phyloP scores from a whole-genome alignment of 1,139 yeast genomes.

The Candida glucosophila region DNA sequence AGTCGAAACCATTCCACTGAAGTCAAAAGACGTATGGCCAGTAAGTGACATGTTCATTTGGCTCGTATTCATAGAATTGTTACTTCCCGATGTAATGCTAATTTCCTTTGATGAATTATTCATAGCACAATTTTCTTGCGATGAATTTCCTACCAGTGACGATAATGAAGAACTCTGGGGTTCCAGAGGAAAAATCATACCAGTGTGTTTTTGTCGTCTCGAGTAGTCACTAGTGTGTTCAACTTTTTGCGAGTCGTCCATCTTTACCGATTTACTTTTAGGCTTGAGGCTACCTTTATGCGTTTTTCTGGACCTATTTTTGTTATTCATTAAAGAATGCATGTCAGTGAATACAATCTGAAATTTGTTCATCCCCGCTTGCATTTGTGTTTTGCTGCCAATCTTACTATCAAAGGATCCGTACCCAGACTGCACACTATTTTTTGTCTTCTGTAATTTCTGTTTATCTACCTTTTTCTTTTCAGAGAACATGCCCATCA shows the following conservation, averaged over 20 bases:
- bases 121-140: constrained; percentile 11
- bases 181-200: no score
- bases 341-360: constrained; percentile 48
- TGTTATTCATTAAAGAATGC: constrained; percentile 33
- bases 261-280: no score
- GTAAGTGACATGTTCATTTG: constrained; percentile 15
- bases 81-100: constrained; percentile 18
- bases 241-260: constrained; percentile 2
- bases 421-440: constrained; percentile 10
- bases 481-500: constrained; percentile 39
- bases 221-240: constrained; percentile 5
- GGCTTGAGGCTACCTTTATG: no score
- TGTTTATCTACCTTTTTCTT: constrained; percentile 8
- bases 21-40: constrained; percentile 31
- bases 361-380: constrained; percentile 41
- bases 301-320: constrained; percentile 19
- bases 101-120: constrained; percentile 14
- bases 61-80: constrained; percentile 19
- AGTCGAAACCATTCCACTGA: constrained; percentile 30
- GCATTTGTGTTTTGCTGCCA: constrained; percentile 24
- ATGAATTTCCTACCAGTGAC: constrained; percentile 1
- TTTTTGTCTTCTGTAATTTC: constrained; percentile 9
- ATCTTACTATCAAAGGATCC: constrained; percentile 8
- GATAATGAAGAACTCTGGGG: constrained; percentile 1
- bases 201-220: constrained; percentile 3